Evolutionary conservation across 495 filamentous ascomycete species (phyloP).

Genomic region (Penicillium simplicissimum): DNA sequence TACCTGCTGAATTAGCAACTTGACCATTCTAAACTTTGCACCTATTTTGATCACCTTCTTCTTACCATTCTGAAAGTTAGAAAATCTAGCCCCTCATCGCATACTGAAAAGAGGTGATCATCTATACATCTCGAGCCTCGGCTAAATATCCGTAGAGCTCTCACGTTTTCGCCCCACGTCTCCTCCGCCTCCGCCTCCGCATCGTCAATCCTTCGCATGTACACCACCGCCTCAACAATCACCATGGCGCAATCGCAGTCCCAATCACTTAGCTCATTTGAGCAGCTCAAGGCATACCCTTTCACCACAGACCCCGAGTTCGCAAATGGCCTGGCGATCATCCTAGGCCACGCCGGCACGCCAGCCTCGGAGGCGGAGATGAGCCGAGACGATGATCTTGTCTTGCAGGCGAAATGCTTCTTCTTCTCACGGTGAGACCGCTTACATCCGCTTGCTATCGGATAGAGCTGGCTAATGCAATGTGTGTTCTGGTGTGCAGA

Average conservation of each 20-base stretch:
- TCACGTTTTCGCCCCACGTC: neutral
- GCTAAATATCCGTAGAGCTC: neutral
- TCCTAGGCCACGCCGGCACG: conserved; percentile 44
- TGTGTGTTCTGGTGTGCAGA: conserved; percentile 21
- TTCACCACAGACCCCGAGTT: conserved; percentile 49
- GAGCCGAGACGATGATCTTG: conserved; percentile 43
- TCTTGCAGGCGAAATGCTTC: conserved; percentile 54
- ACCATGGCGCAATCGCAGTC: conserved; percentile 11
- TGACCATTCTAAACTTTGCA: neutral
- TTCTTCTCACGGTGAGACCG: conserved; percentile 48
- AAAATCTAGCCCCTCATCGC: neutral
- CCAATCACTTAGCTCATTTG: conserved; percentile 20
- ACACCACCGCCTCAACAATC: neutral
- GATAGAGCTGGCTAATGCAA: neutral
- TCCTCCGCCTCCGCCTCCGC: conserved; percentile 7
- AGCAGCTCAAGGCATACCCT: conserved; percentile 36
- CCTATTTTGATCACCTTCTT: neutral
- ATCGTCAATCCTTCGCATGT: neutral
- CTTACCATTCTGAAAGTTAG: neutral
- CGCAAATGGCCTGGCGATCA: conserved; percentile 48
- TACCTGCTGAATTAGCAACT: neutral
- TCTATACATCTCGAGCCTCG: neutral
- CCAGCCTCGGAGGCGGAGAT: conserved; percentile 48
- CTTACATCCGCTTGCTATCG: neutral
- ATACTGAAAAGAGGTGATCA: neutral